Evolutionary conservation across 306 rosid genomes (phyloP), one percentile per base, ranked within the genome.

Genomic region (Gillenia trifoliata): DNA sequence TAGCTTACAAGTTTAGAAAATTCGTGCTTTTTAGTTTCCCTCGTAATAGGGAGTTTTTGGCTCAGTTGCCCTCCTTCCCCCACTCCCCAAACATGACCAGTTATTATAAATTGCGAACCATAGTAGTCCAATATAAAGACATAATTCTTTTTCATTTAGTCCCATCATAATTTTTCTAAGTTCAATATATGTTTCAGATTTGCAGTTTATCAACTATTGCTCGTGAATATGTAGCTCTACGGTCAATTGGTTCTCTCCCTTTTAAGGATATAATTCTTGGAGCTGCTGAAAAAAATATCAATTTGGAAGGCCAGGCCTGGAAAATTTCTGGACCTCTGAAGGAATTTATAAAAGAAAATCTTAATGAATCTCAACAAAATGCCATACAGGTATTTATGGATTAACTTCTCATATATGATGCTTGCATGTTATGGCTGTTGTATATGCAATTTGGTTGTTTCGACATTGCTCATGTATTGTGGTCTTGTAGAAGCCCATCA

Each of bases 131-230:
- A 64, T 6, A 3, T 38, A 43, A 26, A 25, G 56, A 29, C 38
- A 61, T 28, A 12, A 4, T 28, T 67, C 26, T 43, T 12, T 3
- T 28, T 30, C 38, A 1, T 47, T 49, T 54, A 41, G n/a, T 49
- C 61, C 66, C 25, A 6, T 50, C 40, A 7, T 73, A 67, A 34
- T 29, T 74, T 71, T 47, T 63, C 11, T 74, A 57, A 36, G 64
- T 72, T 67, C 34, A n/a, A 40, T 20, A 41, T 33, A 73, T 80
- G 50, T 70, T 85, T 87, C 85, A 93, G 98, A 77, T 89, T 45
- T 89, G 98, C 92, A 93, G 90, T 82, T 83, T 93, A 80, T 93
- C 98, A 43, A 93, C 98, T 36, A 89, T 86, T 71, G 90, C 86
- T 73, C 94, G 94, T 73, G 97, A 93, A 83, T 93, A 89, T 86